phyloP scores from a whole-genome alignment of 257 asterid genomes.

The Solanum corneliomulleri region DNA sequence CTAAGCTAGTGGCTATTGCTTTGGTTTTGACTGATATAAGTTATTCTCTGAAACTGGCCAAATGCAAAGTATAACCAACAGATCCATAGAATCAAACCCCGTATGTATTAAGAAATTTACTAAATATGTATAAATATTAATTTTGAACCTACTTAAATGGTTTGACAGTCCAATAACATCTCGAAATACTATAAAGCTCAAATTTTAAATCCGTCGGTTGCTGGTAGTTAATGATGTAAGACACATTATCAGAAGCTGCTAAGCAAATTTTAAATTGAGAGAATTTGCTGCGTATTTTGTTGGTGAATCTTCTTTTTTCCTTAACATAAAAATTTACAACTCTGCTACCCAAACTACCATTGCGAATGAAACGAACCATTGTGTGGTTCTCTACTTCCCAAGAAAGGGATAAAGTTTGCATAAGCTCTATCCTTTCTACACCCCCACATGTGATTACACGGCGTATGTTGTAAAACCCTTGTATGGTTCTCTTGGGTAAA shows the following conservation, averaged over 20 bases:
- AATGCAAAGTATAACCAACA: neutral
- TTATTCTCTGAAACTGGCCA: neutral
- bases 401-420: neutral
- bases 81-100: neutral
- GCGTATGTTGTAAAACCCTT: neutral
- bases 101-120: neutral
- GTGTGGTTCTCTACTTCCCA: neutral
- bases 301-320: neutral
- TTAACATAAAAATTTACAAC: neutral
- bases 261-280: neutral
- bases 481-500: neutral
- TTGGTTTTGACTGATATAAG: neutral
- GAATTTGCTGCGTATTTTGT: neutral
- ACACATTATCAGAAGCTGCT: neutral
- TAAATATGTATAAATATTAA: neutral
- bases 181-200: neutral
- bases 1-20: neutral
- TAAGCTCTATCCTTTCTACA: neutral
- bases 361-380: neutral
- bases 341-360: neutral
- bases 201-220: neutral
- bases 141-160: neutral
- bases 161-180: neutral
- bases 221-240: neutral
- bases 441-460: neutral